Evolutionary conservation across 208 protist genomes (phyloP).

Genomic region (Trypanosoma melophagium): DNA sequence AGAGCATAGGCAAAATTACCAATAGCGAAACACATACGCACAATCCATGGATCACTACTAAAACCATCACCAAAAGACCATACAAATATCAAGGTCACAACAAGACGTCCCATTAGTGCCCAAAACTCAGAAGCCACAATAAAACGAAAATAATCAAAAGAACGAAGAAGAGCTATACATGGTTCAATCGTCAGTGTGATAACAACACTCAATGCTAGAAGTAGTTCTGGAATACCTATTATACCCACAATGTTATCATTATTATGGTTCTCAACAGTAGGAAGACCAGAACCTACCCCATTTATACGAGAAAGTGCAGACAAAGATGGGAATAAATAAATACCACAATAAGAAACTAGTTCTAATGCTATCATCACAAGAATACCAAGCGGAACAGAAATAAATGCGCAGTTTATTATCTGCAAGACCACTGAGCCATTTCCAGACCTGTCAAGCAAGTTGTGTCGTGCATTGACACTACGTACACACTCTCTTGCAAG

Average conservation of each 20-base stretch:
- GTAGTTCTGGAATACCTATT: conserved; percentile 45
- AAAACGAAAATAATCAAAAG: conserved; percentile 58
- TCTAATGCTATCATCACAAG: conserved; percentile 33
- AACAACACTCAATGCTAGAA: conserved; percentile 46
- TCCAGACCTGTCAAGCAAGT: conserved; percentile 15
- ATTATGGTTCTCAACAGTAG: neutral
- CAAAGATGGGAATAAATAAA: conserved; percentile 31
- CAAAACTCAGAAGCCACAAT: conserved; percentile 72
- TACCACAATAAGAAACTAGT: conserved; percentile 18
- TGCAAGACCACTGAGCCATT: conserved; percentile 14
- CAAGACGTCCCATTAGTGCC: conserved; percentile 48
- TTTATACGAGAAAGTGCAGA: conserved; percentile 1
- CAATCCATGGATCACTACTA: conserved; percentile 28
- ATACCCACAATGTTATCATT: neutral
- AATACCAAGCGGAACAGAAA: conserved; percentile 47
- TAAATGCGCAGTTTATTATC: conserved; percentile 43
- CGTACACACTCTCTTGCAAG: conserved; percentile 72
- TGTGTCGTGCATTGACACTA: conserved; percentile 54
- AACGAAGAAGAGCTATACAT: conserved; percentile 62
- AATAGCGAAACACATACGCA: conserved; percentile 57
- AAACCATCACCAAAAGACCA: conserved; percentile 14
- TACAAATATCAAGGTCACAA: conserved; percentile 42
- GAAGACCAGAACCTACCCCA: neutral
- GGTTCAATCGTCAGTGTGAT: conserved; percentile 56
- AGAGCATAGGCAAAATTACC: conserved; percentile 59